phyloP scores from a whole-genome alignment of 345 rosid species.

The Boechera stricta region DNA sequence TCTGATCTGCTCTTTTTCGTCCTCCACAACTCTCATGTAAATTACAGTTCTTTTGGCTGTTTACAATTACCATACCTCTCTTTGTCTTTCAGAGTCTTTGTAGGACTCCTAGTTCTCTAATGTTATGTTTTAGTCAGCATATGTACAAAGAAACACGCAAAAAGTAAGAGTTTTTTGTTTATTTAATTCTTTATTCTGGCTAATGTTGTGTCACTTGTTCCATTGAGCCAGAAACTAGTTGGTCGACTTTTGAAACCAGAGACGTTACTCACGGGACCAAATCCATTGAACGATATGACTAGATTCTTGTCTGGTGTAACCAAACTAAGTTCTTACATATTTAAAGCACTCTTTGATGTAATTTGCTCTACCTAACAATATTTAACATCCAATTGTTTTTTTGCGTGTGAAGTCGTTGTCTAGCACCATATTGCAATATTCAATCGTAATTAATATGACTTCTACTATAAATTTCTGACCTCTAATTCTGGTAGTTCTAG shows the following conservation, averaged over 20 bases:
- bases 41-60: slow-evolving; percentile 26
- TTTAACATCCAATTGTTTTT: background rate
- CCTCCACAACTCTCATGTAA: slow-evolving; percentile 21
- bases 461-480: background rate
- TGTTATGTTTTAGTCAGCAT: slow-evolving; percentile 29
- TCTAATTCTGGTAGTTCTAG: background rate
- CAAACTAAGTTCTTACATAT: slow-evolving; percentile 26
- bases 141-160: slow-evolving; percentile 20
- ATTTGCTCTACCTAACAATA: slow-evolving; percentile 14
- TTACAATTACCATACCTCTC: slow-evolving; percentile 4
- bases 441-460: slow-evolving; percentile 6
- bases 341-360: slow-evolving; percentile 10
- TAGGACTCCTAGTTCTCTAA: slow-evolving; percentile 6
- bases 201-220: slow-evolving; percentile 23
- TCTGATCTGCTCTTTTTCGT: background rate
- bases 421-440: slow-evolving; percentile 17
- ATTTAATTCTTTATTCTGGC: background rate
- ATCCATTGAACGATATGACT: slow-evolving; percentile 4
- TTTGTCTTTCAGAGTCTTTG: background rate
- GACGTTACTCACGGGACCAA: slow-evolving; percentile 10
- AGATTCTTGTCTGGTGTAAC: slow-evolving; percentile 30
- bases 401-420: slow-evolving; percentile 24
- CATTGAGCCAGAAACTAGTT: slow-evolving; percentile 27
- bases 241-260: slow-evolving; percentile 16
- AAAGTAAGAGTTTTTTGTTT: background rate